phyloP scores from a whole-genome alignment of 768 basidiomycete genomes.

The Hericium coralloides region DNA sequence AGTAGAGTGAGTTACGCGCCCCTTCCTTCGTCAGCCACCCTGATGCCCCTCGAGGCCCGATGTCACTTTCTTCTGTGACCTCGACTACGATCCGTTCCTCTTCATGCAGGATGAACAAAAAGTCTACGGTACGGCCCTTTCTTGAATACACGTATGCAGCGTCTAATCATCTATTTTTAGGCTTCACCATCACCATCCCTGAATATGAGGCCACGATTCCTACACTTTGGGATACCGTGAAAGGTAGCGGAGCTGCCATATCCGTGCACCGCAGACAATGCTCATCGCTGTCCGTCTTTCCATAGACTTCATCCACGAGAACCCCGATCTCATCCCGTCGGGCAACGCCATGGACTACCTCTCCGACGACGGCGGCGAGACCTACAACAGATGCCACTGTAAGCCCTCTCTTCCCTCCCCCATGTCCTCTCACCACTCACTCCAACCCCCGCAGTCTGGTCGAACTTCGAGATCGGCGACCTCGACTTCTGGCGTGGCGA shows the following conservation, averaged over 20 bases:
- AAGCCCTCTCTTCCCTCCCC: conserved; percentile 13
- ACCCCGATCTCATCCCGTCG: conserved; percentile 38
- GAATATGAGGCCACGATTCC: conserved; percentile 72
- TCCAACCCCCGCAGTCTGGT: conserved; percentile 36
- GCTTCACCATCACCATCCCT: conserved; percentile 67
- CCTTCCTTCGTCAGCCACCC: neutral
- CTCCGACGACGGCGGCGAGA: conserved; percentile 44
- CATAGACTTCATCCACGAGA: conserved; percentile 39
- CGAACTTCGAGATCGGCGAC: conserved; percentile 56
- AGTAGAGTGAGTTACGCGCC: conserved; percentile 33
- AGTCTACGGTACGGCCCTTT: conserved; percentile 35
- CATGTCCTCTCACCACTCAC: too few species aligned
- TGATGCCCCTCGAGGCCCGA: conserved; percentile 29
- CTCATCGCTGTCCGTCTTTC: neutral
- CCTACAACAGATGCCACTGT: conserved; percentile 54
- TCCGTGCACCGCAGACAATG: neutral
- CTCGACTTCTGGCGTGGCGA: conserved; percentile 50
- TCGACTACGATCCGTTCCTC: conserved; percentile 48
- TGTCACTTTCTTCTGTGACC: conserved; percentile 51
- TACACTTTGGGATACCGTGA: conserved; percentile 63
- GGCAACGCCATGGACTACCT: conserved; percentile 51
- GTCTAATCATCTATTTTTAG: conserved; percentile 13
- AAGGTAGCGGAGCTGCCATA: conserved; percentile 31
- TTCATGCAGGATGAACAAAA: conserved; percentile 48
- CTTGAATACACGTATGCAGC: neutral